Base-by-base conservation (phyloP, 768 basidiomycete species). In the Gloeopeniophorella convolvens region DNA sequence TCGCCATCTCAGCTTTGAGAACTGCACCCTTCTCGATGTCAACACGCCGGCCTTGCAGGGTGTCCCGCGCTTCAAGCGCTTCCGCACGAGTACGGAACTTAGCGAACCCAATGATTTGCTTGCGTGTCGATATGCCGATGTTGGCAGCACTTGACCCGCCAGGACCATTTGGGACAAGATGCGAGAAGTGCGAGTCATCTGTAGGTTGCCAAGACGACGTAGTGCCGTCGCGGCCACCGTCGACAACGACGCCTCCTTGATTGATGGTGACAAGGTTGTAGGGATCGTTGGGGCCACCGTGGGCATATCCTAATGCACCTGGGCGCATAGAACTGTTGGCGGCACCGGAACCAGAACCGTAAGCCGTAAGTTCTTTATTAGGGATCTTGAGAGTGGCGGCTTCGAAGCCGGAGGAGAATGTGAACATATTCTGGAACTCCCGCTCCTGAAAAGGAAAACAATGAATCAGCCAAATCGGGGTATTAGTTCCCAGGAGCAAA, bases 401-500 rank as follows among this genome's bases (percentile, higher is more conserved):
- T 66, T 98, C 96, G 61, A 98, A 99, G 10, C 93, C 96, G 1
- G 78, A 71, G 3, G 89, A 91, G 62, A 99, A 99, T 7, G 93
- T 91, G 66, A 99, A 99, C 88, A 99, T 95, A 65, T 97, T 97
- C 67, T 95, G 91, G 67, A 98, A 99, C 70, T 99, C 96, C 26
- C 96, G 91, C 72, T 98, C 96, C 93, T 97, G 59, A 3, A 23
- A 47, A 35, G 31, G 40, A 40, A 45, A 36, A 23, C 44, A 59
- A 56, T 33, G 37, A 11, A 57, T 46, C 20, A 36, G 56, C 45
- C 18, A 18, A 40, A 52, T 51, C 42, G 36, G 37, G 39, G 9
- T 48, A 48, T 42, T 20, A 55, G 34, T 53, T 49, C 28, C 28
- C 37, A 53, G 23, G 26, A 31, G 26, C 39, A 32, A 21, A 48